Base-by-base conservation (phyloP, 2,329 filamentous ascomycete genomes). In the Zymoseptoria crescenta region DNA sequence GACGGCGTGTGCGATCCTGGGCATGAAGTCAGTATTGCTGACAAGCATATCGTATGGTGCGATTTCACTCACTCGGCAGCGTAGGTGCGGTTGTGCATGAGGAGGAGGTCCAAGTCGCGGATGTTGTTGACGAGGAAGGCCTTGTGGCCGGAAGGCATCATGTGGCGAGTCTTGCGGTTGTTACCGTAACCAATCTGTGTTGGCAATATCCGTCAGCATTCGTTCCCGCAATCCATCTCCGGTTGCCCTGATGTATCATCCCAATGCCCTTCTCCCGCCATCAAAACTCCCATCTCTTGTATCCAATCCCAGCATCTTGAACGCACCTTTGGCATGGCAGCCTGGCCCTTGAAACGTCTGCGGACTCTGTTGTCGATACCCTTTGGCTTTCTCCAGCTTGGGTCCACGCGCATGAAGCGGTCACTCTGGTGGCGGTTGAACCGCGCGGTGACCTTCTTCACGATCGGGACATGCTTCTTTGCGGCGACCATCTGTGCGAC, bases 41-140 rank as follows among this genome's bases (percentile, higher is more conserved):
- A 56, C 56, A 21, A 45, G 16, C 13, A 45, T 45, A 16, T 13
- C 29, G 50, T 28, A 56, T 65, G 62, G 70, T 29, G 48, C 49
- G 13, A 49, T 58, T 29, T 30, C 51, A 85, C 91, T 73, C 91
- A 96, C 92, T 99, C 94, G 77, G 94, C 94, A 77, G 94, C 94
- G 82, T 90, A 96, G 80, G 91, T 96, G 79, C 88, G 88, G 90
- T 97, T 97, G 89, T 99, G 94, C 94, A 99, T 99, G 74, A 99
- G 85, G 75, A 99, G 87, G 66, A 99, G 88, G 80, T 99, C 93
- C 75, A 99, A 87, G 73, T 99, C 94, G 78, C 87, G 85, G 80
- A 85, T 80, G 86, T 99, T 99, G 87, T 88, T 91, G 82, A 99
- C 94, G 76, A 97, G 87, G 89, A 99, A 99, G 69, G 93, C 90